Conservation (phyloP, 768 basidiomycete genomes). For the Tulasnella sp. region DNA sequence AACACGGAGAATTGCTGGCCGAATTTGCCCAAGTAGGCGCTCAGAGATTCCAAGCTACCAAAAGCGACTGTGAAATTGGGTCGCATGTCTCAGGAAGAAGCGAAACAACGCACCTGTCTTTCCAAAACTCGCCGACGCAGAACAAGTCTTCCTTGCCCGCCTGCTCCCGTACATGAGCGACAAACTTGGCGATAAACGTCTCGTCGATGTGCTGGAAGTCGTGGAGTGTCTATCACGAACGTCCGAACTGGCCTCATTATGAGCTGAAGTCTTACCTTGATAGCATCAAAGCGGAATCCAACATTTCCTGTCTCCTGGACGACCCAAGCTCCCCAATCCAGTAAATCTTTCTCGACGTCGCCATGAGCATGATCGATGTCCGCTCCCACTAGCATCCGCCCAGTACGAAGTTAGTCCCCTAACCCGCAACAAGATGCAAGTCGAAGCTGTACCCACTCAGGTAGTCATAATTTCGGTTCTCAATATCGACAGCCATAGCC, state of each 20-base stretch:
- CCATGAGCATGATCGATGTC: slow-evolving; percentile 41
- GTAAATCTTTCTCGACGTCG: slow-evolving; percentile 40
- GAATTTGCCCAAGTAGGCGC: slow-evolving; percentile 8
- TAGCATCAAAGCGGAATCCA: slow-evolving; percentile 47
- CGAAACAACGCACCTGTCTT: slow-evolving; percentile 34
- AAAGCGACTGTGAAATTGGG: background rate
- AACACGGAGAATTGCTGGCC: slow-evolving; percentile 42
- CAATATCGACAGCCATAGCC: slow-evolving; percentile 40
- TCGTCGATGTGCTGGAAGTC: slow-evolving; percentile 39
- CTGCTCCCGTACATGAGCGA: slow-evolving; percentile 42
- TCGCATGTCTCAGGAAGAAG: background rate
- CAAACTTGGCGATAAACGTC: slow-evolving; percentile 38
- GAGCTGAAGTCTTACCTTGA: slow-evolving; percentile 35
- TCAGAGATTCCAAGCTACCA: slow-evolving; percentile 7
- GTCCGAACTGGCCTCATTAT: too few species aligned
- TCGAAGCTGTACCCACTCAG: slow-evolving; percentile 19
- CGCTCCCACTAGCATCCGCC: slow-evolving; percentile 26
- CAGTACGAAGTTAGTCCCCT: background rate
- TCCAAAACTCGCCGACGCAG: slow-evolving; percentile 50
- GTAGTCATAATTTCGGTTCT: slow-evolving; percentile 38
- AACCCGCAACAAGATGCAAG: background rate
- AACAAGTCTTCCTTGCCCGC: slow-evolving; percentile 42
- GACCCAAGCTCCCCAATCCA: slow-evolving; percentile 41
- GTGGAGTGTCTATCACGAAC: background rate
- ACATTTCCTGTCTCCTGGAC: slow-evolving; percentile 41